Evolutionary conservation across 192 early-diverging fungal genomes (phyloP), one percentile per base, ranked within the genome.

Genomic region (Podila verticillata): DNA sequence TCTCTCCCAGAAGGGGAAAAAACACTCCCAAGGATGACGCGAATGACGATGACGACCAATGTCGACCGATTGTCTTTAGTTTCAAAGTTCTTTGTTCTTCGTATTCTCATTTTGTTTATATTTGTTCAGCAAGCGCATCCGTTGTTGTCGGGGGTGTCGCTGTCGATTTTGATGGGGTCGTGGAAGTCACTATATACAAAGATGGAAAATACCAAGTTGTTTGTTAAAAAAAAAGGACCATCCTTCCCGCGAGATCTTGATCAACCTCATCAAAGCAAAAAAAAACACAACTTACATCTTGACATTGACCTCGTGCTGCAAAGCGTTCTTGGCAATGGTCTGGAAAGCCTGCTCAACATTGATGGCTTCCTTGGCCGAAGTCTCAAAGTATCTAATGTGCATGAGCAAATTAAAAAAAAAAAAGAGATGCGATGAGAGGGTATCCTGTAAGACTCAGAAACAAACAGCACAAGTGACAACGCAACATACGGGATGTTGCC

Each of bases 331-430:
- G 48, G 97, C 97, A 84, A 98, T 95, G 30, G 95, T 96, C 69
- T 94, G 94, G 88, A 99, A 99, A 54, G 98, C 98, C 67, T 92
- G 89, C 62, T 99, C 98, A 31, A 99, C 98, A 71, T 99, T 98
- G 85, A 96, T 97, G 49, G 95, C 95, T 83, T 97, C 97, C 84
- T 99, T 99, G 29, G 98, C 98, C 66, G 92, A 94, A 9, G 97
- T 98, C 85, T 99, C 96, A 91, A 99, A 99, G 88, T 97, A 98
- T 74, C 91, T 82, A 57, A 35, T 48, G 39, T 39, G 36, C 4
- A 44, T 44, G 39, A 44, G 39, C 39, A 17, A 44, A 44, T 44
- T 44, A 26, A 71, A 39, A 54, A 31, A 60, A 78, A 62, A 39
- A 31, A 24, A 59, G n/a, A 39, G 30, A 12, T 48, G 36, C 24